phyloP scores from a whole-genome alignment of 129 eudicot genomes.

The Chrysanthemum lavandulifolium region DNA sequence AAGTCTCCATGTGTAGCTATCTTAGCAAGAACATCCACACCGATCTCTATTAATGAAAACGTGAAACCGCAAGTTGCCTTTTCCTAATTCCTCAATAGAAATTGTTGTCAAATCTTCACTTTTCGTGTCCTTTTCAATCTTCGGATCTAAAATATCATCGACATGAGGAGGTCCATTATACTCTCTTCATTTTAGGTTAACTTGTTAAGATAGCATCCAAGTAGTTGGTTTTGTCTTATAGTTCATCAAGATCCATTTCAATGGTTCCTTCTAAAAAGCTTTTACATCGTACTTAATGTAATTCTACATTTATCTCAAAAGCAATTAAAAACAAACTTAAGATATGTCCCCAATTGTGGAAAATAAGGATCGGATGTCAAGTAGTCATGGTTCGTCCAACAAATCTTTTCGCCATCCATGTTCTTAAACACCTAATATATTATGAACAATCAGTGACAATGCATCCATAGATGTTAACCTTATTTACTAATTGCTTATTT shows the following conservation, averaged over 20 bases:
- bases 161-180: slow-evolving; percentile 21
- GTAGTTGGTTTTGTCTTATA: slow-evolving; percentile 36
- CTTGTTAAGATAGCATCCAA: slow-evolving; percentile 48
- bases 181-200: slow-evolving; percentile 27
- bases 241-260: slow-evolving; percentile 59
- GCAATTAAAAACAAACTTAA: too few species aligned
- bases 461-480: slow-evolving; percentile 41
- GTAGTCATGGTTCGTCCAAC: too few species aligned
- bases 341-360: too few species aligned
- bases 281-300: too few species aligned
- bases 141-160: slow-evolving; percentile 12
- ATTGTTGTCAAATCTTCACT: slow-evolving; percentile 29
- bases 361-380: too few species aligned
- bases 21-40: slow-evolving; percentile 37
- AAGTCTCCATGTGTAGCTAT: slow-evolving; percentile 24
- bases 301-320: too few species aligned
- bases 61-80: slow-evolving; percentile 49
- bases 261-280: slow-evolving; percentile 32
- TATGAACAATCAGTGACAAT: too few species aligned
- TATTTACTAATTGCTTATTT: too few species aligned
- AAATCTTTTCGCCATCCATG: too few species aligned
- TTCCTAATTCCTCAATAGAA: slow-evolving; percentile 41
- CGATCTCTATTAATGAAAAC: slow-evolving; percentile 41
- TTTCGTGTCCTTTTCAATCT: slow-evolving; percentile 12
- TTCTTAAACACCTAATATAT: too few species aligned